Percentiles rank a stretch among this genome's conserved stretches.
phyloP scores from a whole-genome alignment of 139 green algal species.

The Deuterostichococcus epilithicus region DNA sequence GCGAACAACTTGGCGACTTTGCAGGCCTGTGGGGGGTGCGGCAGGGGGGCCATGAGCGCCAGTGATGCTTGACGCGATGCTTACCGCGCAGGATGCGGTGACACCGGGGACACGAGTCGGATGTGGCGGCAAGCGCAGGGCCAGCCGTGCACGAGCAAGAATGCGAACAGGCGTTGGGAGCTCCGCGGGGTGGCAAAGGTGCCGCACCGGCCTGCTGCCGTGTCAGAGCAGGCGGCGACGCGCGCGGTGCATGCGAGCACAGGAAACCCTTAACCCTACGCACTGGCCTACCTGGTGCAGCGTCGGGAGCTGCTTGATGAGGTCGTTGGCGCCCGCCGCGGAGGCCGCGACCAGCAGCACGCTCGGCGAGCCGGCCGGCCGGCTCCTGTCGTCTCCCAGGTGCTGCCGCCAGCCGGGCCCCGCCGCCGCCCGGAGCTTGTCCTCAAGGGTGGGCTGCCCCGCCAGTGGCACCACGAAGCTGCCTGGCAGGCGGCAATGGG shows the following conservation, averaged over 20 bases:
- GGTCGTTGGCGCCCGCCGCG: constrained; percentile 3
- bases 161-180: too few species aligned
- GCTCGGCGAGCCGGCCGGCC: constrained; percentile 1
- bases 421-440: not conserved
- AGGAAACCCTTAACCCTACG: too few species aligned
- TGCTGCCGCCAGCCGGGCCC: not conserved
- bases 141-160: not conserved
- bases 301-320: constrained; percentile 22
- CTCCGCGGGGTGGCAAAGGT: too few species aligned
- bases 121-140: too few species aligned
- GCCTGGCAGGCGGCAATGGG: too few species aligned
- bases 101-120: not conserved
- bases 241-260: not conserved
- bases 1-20: constrained; percentile 52
- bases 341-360: constrained; percentile 21
- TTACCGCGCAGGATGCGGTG: not conserved
- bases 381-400: not conserved
- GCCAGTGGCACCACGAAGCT: too few species aligned
- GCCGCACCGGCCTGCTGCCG: not conserved
- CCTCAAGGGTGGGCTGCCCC: not conserved
- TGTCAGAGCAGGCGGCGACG: not conserved
- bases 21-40: constrained; percentile 16
- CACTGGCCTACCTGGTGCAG: constrained; percentile 8
- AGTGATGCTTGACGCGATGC: not conserved
- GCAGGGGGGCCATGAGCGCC: not conserved